Percentiles rank a stretch among this genome's conserved stretches.
phyloP scores from a whole-genome alignment of 73 alveolate species.

The Tetrahymena thermophila region DNA sequence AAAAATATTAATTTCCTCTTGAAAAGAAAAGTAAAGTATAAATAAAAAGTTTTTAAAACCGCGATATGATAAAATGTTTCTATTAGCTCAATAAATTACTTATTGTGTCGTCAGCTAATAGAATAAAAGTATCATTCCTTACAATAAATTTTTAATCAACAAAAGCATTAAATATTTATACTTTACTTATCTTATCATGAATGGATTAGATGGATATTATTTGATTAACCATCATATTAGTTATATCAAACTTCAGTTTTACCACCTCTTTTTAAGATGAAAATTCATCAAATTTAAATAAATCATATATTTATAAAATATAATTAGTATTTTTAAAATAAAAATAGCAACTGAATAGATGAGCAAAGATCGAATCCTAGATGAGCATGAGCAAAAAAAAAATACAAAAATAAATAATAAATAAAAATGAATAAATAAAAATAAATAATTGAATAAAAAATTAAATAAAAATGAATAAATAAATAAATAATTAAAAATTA shows the following conservation, averaged over 20 bases:
- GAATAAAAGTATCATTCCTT: neutral
- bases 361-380: conserved; percentile 1
- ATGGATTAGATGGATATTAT: neutral
- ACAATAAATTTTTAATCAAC: neutral
- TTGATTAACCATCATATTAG: neutral
- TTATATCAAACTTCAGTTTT: neutral
- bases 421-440: neutral
- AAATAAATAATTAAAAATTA: too few relatives aligned
- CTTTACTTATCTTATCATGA: neutral
- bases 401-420: neutral
- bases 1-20: neutral
- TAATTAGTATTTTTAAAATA: neutral
- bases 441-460: neutral
- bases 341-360: neutral
- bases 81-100: neutral
- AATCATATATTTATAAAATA: neutral
- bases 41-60: neutral
- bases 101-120: neutral
- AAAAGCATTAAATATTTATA: too few relatives aligned
- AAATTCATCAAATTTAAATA: neutral
- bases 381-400: neutral
- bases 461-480: too few relatives aligned
- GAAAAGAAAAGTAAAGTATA: neutral
- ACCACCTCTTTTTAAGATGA: neutral
- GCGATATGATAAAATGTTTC: neutral